Conservation (phyloP, 179 eudicot species). For the Beta lomatogona region DNA sequence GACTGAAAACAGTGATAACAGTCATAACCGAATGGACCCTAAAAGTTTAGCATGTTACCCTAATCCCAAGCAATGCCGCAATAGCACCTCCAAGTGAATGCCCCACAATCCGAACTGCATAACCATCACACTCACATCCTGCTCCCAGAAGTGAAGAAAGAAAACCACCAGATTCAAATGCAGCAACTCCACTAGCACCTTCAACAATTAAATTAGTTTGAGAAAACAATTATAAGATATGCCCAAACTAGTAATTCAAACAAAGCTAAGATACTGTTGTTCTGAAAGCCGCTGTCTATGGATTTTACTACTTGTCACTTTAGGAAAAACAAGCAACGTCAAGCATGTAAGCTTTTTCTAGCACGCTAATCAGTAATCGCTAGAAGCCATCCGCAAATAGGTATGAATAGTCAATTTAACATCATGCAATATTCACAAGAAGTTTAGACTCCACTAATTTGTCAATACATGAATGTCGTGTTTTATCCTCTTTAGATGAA, state of each 20-base stretch:
- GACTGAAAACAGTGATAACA: too few species aligned
- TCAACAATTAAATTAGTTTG: conserved; percentile 11
- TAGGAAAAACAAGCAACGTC: too few species aligned
- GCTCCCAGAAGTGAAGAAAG: conserved; percentile 65
- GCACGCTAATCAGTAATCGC: too few species aligned
- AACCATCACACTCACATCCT: conserved; percentile 80
- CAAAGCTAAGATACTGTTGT: background rate
- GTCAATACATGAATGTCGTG: too few species aligned
- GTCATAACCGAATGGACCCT: too few species aligned
- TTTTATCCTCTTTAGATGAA: too few species aligned
- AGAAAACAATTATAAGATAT: background rate
- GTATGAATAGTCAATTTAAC: too few species aligned
- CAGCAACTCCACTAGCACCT: conserved; percentile 31
- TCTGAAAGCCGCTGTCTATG: background rate
- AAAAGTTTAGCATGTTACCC: conserved; percentile 42
- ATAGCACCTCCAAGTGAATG: conserved; percentile 90
- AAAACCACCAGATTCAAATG: conserved; percentile 51
- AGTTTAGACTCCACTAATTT: too few species aligned
- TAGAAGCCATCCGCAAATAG: too few species aligned
- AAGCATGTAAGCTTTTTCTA: too few species aligned
- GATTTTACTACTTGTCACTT: too few species aligned
- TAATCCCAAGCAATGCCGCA: conserved; percentile 62
- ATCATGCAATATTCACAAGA: too few species aligned
- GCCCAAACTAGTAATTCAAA: background rate
- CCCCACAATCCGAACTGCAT: conserved; percentile 63